Evolutionary conservation across 139 green algal genomes (phyloP), one percentile per base, ranked within the genome.

Genomic region (Chlorella sp.): DNA sequence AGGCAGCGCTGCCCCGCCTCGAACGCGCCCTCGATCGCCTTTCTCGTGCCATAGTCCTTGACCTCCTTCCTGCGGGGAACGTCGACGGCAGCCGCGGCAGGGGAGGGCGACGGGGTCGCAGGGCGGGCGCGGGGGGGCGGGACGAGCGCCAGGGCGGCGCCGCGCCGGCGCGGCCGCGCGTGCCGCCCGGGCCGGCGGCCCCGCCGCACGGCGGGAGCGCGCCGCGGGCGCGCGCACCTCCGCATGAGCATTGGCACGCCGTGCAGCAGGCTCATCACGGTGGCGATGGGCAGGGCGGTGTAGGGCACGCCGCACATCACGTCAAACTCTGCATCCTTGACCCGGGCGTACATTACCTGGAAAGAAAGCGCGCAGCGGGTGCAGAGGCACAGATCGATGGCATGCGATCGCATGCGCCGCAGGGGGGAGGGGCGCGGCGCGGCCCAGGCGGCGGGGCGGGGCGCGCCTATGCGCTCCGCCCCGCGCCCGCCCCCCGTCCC

Each of bases 271-370:
- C 87, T 93, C 89, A 99, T 98, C 85, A 82, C 91, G 36, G 96
- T 99, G 43, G 96, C 96, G 73, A 99, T 99, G 73, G 96, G 96
- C 56, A 99, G 90, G 0, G 96, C 96, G 5, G 96, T 99, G 92
- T 99, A 99, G 23, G 96, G 96, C 79, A 99, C 96, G 55, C 96
- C 96, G 80, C 96, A 99, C 74, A 98, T 97, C 63, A 97, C 89
- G 79, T 99, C 94, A 85, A 98, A 99, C 25, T 83, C 79, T 9
- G 62, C 41, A 46, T 84, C 82, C 41, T 82, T 41, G 9, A 97
- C 84, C 1, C 79, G 71, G 35, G 85, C 85, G 91, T 92, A 98
- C 91, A 98, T 97, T 63, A 94, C 87, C 59, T 95, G 88, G 1
- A n/a, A n/a, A n/a, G n/a, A n/a, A n/a, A n/a, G n/a, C n/a, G n/a